Evolutionary conservation across 2,329 filamentous ascomycete genomes (phyloP), one percentile per base, ranked within the genome.

Genomic region (Neonectria magnoliae): DNA sequence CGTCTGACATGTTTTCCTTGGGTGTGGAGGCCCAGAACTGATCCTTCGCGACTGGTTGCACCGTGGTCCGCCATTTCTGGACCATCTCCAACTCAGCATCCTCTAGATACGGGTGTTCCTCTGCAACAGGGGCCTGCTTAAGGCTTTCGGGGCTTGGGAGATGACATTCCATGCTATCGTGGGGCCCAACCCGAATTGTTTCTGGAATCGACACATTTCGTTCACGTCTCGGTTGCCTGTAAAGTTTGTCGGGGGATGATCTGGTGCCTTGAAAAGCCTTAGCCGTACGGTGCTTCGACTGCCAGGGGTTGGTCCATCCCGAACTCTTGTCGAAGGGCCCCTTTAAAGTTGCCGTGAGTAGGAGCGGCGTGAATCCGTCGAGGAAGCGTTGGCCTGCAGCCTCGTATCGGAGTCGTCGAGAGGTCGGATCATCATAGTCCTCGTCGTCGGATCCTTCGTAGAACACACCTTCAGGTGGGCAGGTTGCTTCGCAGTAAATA

Each of bases 331-430:
- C 81, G 68, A 92, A 91, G 0, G 90, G 91, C 0, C 90, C 91
- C 64, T 79, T 83, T 3, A 93, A 79, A 6, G 79, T 77, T 7
- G 90, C 86, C 13, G 91, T 90, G 3, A 89, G 75, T 3, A 94
- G 81, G 25, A 85, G 72, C 0, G 90, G 84, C 2, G 82, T 73
- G 31, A 82, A 78, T 0, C 90, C 91, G 7, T 81, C 77, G 41
- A 92, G 78, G 69, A 86, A 92, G 36, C 83, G 82, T 33, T 82
- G 78, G 1, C 87, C 90, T 13, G 90, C 84, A 0, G 81, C 77
- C 74, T 92, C 89, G 63, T 90, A 88, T 64, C 87, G 83, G 22
- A 80, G 76, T 27, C 82, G 83, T 73, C 85, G 82, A 3, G 81
- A 76, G 33, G 79, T 79, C 4, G 85, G 77, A 20, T 74, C 76